A percentile compares a stretch with the other conserved stretches of the same genome.
These are phyloP conservation scores for Pseudocercospora eumusae DNA, from an alignment of 2,329 filamentous ascomycete species.

Conservation along the genomic window DNA sequence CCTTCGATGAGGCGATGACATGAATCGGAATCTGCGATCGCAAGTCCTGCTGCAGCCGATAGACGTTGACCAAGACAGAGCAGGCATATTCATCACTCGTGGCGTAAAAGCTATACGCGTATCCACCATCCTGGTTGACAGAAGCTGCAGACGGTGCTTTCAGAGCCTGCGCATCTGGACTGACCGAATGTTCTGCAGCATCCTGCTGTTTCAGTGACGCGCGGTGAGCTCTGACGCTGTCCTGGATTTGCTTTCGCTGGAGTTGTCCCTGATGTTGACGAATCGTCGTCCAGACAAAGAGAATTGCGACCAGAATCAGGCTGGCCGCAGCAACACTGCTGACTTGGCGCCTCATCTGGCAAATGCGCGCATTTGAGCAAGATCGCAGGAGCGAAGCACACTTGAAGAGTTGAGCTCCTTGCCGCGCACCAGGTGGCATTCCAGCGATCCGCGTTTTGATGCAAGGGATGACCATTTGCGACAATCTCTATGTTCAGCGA, in stretches of 20 bases:
- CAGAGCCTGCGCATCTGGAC: background rate
- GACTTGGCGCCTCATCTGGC: slow-evolving; percentile 10
- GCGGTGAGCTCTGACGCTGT: background rate
- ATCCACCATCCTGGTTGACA: slow-evolving; percentile 6
- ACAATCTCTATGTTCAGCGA: no score
- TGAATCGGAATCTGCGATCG: slow-evolving; percentile 30
- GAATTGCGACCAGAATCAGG: background rate
- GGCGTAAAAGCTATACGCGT: slow-evolving; percentile 38
- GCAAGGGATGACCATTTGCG: background rate
- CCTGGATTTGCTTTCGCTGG: background rate
- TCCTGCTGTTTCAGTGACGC: background rate
- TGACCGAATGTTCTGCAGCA: background rate
- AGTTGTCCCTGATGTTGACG: background rate
- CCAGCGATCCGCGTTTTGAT: background rate
- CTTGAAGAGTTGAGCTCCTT: background rate
- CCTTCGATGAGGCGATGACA: slow-evolving; percentile 29
- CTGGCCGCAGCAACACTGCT: background rate
- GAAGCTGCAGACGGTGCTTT: background rate
- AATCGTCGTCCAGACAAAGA: slow-evolving; percentile 9
- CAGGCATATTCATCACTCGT: slow-evolving; percentile 36
- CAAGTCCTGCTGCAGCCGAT: slow-evolving; percentile 29
- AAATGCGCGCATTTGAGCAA: background rate
- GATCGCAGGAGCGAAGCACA: background rate
- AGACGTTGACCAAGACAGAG: slow-evolving; percentile 36
- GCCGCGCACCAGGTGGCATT: background rate